Evolutionary conservation across 768 basidiomycete species (phyloP).

Genomic region (Butyriboletus loyo): DNA sequence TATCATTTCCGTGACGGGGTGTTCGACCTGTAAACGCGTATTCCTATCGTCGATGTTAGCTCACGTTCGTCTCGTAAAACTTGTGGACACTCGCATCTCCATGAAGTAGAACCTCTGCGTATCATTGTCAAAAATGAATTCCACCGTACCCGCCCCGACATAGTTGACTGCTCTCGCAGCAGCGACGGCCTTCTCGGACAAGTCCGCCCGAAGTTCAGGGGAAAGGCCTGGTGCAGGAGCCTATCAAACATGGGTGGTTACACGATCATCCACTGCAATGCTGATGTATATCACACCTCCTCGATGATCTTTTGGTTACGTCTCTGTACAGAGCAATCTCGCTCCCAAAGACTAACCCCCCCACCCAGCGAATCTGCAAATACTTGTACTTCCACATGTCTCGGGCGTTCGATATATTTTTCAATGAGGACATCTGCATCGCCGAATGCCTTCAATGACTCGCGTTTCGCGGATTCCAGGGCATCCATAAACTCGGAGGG

Average conservation of each 20-base stretch:
- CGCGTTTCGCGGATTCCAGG: constrained; percentile 82
- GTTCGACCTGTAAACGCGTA: constrained; percentile 82
- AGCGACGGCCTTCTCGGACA: constrained; percentile 84
- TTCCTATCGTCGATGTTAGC: constrained; percentile 49
- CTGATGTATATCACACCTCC: constrained; percentile 46
- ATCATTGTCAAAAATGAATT: constrained; percentile 95
- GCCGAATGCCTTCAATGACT: constrained; percentile 84
- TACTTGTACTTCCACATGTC: constrained; percentile 94
- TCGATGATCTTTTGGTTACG: constrained; percentile 96
- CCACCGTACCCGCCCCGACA: constrained; percentile 90
- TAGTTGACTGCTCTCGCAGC: constrained; percentile 93
- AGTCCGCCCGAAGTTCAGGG: constrained; percentile 70
- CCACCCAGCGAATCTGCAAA: constrained; percentile 83
- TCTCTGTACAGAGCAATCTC: constrained; percentile 89
- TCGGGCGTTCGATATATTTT: constrained; percentile 81
- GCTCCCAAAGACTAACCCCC: constrained; percentile 92
- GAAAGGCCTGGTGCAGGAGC: constrained; percentile 90
- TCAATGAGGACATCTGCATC: constrained; percentile 86
- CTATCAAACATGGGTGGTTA: constrained; percentile 33
- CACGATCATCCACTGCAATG: neutral
- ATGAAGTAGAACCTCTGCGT: constrained; percentile 87
- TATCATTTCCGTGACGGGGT: constrained; percentile 94
- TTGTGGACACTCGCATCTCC: constrained; percentile 68
- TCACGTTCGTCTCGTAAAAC: neutral
- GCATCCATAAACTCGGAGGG: constrained; percentile 74